Evolutionary conservation across 768 basidiomycete species (phyloP), one percentile per base, ranked within the genome.

Genomic region (Sarcomyxa edulis): DNA sequence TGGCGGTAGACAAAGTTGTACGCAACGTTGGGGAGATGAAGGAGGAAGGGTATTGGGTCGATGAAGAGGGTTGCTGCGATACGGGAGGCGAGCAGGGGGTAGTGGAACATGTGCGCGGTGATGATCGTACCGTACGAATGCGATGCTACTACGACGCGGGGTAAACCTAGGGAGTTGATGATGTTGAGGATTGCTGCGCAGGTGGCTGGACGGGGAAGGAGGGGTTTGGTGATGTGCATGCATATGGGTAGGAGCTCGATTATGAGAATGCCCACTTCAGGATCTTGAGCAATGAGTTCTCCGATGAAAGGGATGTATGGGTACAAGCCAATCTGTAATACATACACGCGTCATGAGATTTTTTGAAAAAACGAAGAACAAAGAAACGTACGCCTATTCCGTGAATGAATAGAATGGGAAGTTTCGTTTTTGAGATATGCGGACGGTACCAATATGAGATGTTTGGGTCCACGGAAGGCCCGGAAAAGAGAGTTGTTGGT

Each of bases 91-190:
- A 62, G 52, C 9, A 52, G 42, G 6, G 53, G 46, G 26, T 66
- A 60, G 33, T 62, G 73, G 14, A 80, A 50, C 36, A 82, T 68
- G 51, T 78, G 74, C 2, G 73, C 71, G 3, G 71, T 60, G 31
- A 81, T 35, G 46, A 69, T 69, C 2, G 80, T 83, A 14, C 81
- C 79, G 47, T 77, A 84, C 0, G 81, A 82, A 52, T 84, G 80
- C 0, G 69, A 65, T 0, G 59, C 65, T 20, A 82, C 49, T 31
- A 76, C 69, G 33, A 76, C 54, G 29, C 58, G 55, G 2, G 42
- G 15, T 29, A 71, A 52, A 6, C 42, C 44, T 42, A 76, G 64
- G 3, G 64, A 59, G 16, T 62, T 62, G 20, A 84, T 64, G 35
- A 78, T 69, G 5, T 46, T 39, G 18, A 57, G 46, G 26, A 84